Base-by-base conservation (phyloP, 495 filamentous ascomycete species). In the Parachaetomium inaequale region DNA sequence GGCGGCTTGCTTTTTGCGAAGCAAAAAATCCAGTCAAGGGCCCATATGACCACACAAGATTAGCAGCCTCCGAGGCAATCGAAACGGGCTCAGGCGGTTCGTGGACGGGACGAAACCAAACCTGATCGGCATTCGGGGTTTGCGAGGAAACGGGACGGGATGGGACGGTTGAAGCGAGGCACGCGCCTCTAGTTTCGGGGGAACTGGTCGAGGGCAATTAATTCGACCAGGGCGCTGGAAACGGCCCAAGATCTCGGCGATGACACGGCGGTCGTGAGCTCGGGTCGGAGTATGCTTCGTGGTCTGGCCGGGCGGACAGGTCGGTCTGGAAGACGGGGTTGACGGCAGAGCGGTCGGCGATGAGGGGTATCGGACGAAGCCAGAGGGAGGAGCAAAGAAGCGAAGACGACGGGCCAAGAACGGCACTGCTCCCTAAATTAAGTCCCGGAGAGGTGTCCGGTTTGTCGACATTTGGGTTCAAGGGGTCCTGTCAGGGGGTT, bases 91-190 rank as follows among this genome's bases (percentile, higher is more conserved):
- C 14, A 10, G 23, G 42, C 42, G 63, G 52, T 50, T 61, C 58
- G 55, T 32, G 26, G 45, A 65, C 26, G 42, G 23, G 29, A 21
- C 34, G 54, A 61, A 40, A 51, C 57, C 63, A 47, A 47, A 49
- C 23, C 29, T 36, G 52, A 61, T 61, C 57, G 52, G 34, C 63
- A 61, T 61, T 61, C 63, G 63, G 51, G 29, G 26, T 31, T 49
- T 2, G 52, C 11, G 32, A 50, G 51, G 47, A 52, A 23, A 52
- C 17, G 36, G 42, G 55, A 52, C 17, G 36, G 42, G 55, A 47
- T 17, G 42, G 40, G 40, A 15, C 11, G 43, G 28, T 10, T 21
- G 19, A 58, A 47, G 42, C 28, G 40, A 57, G 55, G 42, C 43
- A 34, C 23, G 55, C 26, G 55, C 26, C 19, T 47, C 19, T 47